Base-by-base conservation (phyloP, 345 rosid species). In the Eucalyptus pauciflora region DNA sequence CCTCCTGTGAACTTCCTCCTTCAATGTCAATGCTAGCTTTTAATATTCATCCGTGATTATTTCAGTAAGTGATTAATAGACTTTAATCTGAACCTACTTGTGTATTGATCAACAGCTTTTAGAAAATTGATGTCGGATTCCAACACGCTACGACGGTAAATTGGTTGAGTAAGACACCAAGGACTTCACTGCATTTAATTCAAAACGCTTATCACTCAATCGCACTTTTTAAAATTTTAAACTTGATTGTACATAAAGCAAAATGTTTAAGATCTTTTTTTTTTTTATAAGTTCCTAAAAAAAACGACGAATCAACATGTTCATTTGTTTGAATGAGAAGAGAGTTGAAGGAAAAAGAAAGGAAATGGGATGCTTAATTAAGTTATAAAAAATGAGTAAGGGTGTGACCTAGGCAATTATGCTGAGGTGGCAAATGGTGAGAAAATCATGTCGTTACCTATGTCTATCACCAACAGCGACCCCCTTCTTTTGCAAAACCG, bases 401-500 rank as follows among this genome's bases (percentile, higher is more conserved):
- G 1, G 71, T 13, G 43, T 15, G 37, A 64, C 2, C 20, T 0
- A 3, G 9, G 71, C 10, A 62, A 3, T 58, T 24, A 9, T 58
- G 64, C 1, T 5, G 3, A 0, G 0, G 3, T 9, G 62, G 13
- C 6, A 56, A 22, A 56, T 56, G 0, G 62, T 24, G 0, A 56
- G 13, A 56, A 56, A 56, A 56, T 33, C 0, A 8, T 56, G 29
- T 56, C 3, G 12, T 56, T 22, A 3, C 56, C 56, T 52, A 52
- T 52, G 9, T 56, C 62, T 1, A 56, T 56, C 62, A 0, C 52
- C 45, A 43, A 2, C 45, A 43, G 7, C 45, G 5, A 43, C 27
- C 27, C 5, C 69, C 5, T 2, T 11, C 69, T 29, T 60, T 13
- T 3, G 15, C 33, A 25, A 29, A 62, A 33, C 1, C 12, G 17